Evolutionary conservation across 148 eudicot genomes (phyloP).

Genomic region (Rhododendron williamsianum): DNA sequence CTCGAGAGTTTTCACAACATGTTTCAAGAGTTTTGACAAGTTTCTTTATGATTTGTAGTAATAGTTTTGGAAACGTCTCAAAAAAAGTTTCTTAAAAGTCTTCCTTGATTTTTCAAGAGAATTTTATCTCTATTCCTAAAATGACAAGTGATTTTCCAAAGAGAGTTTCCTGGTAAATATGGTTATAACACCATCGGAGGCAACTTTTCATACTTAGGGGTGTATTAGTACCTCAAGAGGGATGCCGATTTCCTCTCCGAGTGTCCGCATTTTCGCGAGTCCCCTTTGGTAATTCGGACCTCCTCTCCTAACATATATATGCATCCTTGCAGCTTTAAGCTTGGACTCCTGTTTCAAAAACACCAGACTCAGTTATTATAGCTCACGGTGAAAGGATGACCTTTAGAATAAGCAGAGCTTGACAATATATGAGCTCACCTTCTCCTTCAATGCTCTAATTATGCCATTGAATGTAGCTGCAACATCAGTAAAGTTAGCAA

Average conservation of each 20-base stretch:
- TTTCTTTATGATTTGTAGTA: too few species aligned
- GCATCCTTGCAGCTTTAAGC: constrained; percentile 94
- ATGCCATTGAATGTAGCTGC: constrained; percentile 90
- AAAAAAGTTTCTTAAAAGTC: too few species aligned
- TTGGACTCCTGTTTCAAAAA: constrained; percentile 48
- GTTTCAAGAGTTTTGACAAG: too few species aligned
- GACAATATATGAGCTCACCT: constrained; percentile 24
- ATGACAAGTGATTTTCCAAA: too few species aligned
- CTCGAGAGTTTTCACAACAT: neutral
- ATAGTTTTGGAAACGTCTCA: too few species aligned
- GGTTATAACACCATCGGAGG: neutral
- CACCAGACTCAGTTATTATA: neutral
- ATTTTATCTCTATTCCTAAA: too few species aligned
- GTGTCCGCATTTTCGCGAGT: constrained; percentile 84
- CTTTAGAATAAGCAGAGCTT: neutral
- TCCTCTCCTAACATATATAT: constrained; percentile 92
- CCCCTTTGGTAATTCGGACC: constrained; percentile 99
- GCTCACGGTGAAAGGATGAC: neutral
- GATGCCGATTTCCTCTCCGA: constrained; percentile 90
- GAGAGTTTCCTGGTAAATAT: too few species aligned
- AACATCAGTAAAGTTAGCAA: constrained; percentile 96
- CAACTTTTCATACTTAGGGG: neutral
- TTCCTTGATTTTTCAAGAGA: too few species aligned
- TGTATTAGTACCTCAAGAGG: constrained; percentile 67
- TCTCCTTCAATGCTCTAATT: constrained; percentile 54